phyloP scores from a whole-genome alignment of 1,284 basidiomycete genomes.

The Rhodotorula glutinis region DNA sequence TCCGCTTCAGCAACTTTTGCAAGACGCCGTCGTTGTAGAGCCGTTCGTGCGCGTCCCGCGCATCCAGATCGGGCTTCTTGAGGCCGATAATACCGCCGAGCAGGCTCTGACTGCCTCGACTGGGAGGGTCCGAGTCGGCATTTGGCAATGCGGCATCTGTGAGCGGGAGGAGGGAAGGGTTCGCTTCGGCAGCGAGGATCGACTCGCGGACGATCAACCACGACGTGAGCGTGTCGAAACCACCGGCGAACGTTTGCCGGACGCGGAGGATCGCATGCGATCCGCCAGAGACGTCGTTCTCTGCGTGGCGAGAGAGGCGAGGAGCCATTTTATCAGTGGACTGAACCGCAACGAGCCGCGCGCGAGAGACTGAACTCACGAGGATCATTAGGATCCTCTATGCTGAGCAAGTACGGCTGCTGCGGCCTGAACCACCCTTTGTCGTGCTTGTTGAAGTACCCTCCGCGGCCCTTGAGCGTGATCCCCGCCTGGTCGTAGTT shows the following conservation, averaged over 20 bases:
- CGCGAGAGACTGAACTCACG: slow-evolving; percentile 56
- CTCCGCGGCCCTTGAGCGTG: slow-evolving; percentile 76
- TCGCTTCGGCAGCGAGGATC: slow-evolving; percentile 19
- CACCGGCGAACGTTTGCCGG: slow-evolving; percentile 76
- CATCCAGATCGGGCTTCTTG: slow-evolving; percentile 13
- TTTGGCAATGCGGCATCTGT: slow-evolving; percentile 14
- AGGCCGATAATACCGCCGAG: slow-evolving; percentile 38
- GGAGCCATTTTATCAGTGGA: slow-evolving; percentile 16
- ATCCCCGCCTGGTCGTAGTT: slow-evolving; percentile 87
- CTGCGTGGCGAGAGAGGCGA: slow-evolving; percentile 50
- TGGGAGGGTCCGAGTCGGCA: slow-evolving; percentile 20
- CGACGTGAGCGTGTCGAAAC: slow-evolving; percentile 74
- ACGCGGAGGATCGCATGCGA: slow-evolving; percentile 82
- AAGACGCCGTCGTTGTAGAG: slow-evolving; percentile 25
- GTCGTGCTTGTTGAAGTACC: slow-evolving; percentile 73
- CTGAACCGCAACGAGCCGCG: too few relatives aligned
- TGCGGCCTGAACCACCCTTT: slow-evolving; percentile 72
- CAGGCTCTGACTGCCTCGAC: slow-evolving; percentile 22
- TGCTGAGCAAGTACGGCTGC: slow-evolving; percentile 66
- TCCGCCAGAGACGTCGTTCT: slow-evolving; percentile 87
- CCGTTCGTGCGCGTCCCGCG: slow-evolving; percentile 8
- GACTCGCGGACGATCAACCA: slow-evolving; percentile 57
- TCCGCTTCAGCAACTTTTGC: slow-evolving; percentile 20
- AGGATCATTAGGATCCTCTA: slow-evolving; percentile 92
- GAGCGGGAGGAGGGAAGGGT: slow-evolving; percentile 13